Evolutionary conservation across 2,329 filamentous ascomycete species (phyloP), one percentile per base, ranked within the genome.

Genomic region (Shiraia sp.): DNA sequence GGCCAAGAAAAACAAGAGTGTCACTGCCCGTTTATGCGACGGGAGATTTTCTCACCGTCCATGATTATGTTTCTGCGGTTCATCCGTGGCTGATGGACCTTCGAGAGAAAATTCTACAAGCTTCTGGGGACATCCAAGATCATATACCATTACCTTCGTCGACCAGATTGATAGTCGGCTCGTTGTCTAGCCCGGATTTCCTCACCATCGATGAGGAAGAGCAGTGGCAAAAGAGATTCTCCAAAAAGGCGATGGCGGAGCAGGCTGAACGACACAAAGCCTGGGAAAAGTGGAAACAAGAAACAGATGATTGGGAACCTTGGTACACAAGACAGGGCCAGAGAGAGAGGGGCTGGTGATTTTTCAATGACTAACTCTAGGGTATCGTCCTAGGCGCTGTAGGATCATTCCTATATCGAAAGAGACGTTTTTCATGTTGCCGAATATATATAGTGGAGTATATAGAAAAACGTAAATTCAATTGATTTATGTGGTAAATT

Each of bases 31-130:
- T 42, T 14, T 32, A 36, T 15, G 40, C 32, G 10, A 17, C 33
- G n/a, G 34, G 34, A 19, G 33, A 36, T 9, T 42, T 28, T 27
- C 32, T 42, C 14, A 42, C 40, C 13, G 19, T 42, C 19, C 40
- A 42, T 27, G 40, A 42, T 28, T 42, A 36, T 24, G 19, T 42
- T 31, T 30, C 29, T 9, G 40, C 23, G 27, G 32, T 42, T 28
- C 40, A 42, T 32, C 40, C 32, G 14, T 42, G 22, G 40, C 26
- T 42, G 7, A 24, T 42, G 13, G 16, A 32, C 12, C 33, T 36
- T 12, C 32, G 40, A 17, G 33, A 37, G 19, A 16, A 42, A 4
- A 32, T 37, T 13, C 26, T 42, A 27, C n/a, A 25, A 17, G 40
- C 32, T 26, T 14, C 32, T 7, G 33, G 40, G 14, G 33, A 42